Conservation (phyloP, 164 flowering plant genomes). For the Akebia trifoliata region DNA sequence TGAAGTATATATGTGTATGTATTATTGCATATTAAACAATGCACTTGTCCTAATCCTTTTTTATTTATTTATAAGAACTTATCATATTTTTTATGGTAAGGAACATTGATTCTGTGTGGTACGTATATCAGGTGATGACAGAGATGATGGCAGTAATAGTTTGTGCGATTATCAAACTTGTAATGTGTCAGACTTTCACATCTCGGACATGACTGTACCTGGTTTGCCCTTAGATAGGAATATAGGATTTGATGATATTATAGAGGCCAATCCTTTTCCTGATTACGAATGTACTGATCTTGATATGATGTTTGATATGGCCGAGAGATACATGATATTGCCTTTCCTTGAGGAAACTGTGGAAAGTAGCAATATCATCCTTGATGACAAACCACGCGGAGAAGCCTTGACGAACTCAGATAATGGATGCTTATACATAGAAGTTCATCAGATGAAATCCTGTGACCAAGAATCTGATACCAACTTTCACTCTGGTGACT, state of each 20-base stretch:
- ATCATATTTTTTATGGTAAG: no score
- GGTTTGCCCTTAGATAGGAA: no score
- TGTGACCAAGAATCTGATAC: slow-evolving; percentile 37
- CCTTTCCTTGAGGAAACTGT: slow-evolving; percentile 59
- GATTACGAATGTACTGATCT: slow-evolving; percentile 44
- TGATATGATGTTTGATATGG: no score
- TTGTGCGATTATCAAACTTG: slow-evolving; percentile 46
- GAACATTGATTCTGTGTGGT: no score
- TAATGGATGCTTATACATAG: slow-evolving; percentile 46
- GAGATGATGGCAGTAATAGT: slow-evolving; percentile 44
- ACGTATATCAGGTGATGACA: slow-evolving; percentile 38
- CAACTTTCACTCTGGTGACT: slow-evolving; percentile 23
- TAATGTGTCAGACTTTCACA: slow-evolving; percentile 57
- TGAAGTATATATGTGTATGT: no score
- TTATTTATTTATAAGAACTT: no score
- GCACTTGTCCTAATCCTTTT: no score
- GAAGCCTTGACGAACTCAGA: slow-evolving; percentile 30
- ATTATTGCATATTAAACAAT: no score
- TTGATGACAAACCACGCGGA: slow-evolving; percentile 29
- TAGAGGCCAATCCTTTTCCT: slow-evolving; percentile 27
- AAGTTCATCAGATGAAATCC: slow-evolving; percentile 50
- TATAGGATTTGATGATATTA: no score
- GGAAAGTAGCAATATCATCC: slow-evolving; percentile 27
- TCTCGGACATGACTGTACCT: slow-evolving; percentile 61
- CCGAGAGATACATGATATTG: slow-evolving; percentile 54